Evolutionary conservation across 306 rosid genomes (phyloP).

Genomic region (Quercus engelmannii): DNA sequence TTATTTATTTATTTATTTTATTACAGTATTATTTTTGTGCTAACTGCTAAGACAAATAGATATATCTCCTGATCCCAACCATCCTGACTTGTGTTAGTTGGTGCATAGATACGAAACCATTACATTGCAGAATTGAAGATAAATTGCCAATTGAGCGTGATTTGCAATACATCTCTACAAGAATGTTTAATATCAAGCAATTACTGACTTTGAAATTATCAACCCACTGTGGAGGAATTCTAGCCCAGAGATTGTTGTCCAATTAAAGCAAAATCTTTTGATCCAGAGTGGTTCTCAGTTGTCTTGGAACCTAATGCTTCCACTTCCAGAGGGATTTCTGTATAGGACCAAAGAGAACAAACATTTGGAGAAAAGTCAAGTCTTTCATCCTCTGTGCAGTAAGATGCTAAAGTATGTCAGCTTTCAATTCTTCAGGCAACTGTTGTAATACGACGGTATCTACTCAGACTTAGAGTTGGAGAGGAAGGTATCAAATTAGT

Average conservation of each 20-base stretch:
- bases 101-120: constrained; percentile 36
- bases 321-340: constrained; percentile 24
- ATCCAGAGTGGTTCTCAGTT: constrained; percentile 31
- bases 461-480: constrained; percentile 63
- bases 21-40: too few species aligned
- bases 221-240: constrained; percentile 83
- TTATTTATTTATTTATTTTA: too few species aligned
- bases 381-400: constrained; percentile 63
- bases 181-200: constrained; percentile 47
- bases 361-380: constrained; percentile 28
- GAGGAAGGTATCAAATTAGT: too few species aligned
- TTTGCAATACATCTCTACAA: constrained; percentile 53
- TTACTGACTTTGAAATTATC: constrained; percentile 57
- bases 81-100: constrained; percentile 32
- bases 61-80: constrained; percentile 36
- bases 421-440: constrained; percentile 73
- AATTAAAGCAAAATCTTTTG: constrained; percentile 24
- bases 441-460: constrained; percentile 71
- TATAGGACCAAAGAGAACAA: constrained; percentile 5
- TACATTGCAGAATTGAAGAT: constrained; percentile 52
- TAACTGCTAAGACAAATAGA: too few species aligned
- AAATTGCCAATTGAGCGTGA: constrained; percentile 41
- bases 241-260: constrained; percentile 60
- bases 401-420: constrained; percentile 61
- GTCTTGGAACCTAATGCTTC: constrained; percentile 13